Base-by-base conservation (phyloP, 2,329 filamentous ascomycete genomes). In the Pseudogymnoascus sp. region DNA sequence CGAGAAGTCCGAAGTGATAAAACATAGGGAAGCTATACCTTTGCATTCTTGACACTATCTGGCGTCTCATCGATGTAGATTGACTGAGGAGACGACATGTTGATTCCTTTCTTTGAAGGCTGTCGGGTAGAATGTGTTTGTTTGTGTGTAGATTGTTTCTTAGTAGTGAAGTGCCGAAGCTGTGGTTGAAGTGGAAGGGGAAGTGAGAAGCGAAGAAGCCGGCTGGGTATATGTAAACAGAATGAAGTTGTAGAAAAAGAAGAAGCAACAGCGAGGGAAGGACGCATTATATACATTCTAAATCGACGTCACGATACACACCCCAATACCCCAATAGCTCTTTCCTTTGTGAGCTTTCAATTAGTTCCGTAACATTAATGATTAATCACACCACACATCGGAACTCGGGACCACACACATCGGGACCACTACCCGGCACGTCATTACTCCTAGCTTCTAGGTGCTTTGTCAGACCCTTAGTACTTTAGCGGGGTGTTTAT, bases 41-140 rank as follows among this genome's bases (percentile, higher is more conserved):
- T 79, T 64, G 78, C 78, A 62, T 78, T 74, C 69, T 78, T 78
- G 64, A 80, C 76, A 23, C 77, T 76, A 10, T 72, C 72, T 9
- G 78, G 78, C 1, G 78, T 80, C 38, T 78, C 78, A 60, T 76
- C 70, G 63, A 74, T 75, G 70, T 79, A 80, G 64, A 80, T 71
- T 61, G 72, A 65, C 65, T 73, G 69, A n/a, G 76, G n/a, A n/a
- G n/a, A n/a, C n/a, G n/a, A 71, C 75, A 77, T 78, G 1, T 53
- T 53, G 9, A 19, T 57, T 57, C 47, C 47, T 19, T 57, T 57
- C 3, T 2, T 19, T 57, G 47, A 33, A 57, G 26, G n/a, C n/a
- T 9, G n/a, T 19, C n/a, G 26, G n/a, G n/a, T 6, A 57, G 26
- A 2, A 57, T 57, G 47, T 33, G 47, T 19, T 57, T 57, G 47